A percentile compares a stretch with the other conserved stretches of the same genome.
These are phyloP conservation scores for Dalechampia spathulata DNA, from an alignment of 441 rosid genomes.

Conservation along the genomic window DNA sequence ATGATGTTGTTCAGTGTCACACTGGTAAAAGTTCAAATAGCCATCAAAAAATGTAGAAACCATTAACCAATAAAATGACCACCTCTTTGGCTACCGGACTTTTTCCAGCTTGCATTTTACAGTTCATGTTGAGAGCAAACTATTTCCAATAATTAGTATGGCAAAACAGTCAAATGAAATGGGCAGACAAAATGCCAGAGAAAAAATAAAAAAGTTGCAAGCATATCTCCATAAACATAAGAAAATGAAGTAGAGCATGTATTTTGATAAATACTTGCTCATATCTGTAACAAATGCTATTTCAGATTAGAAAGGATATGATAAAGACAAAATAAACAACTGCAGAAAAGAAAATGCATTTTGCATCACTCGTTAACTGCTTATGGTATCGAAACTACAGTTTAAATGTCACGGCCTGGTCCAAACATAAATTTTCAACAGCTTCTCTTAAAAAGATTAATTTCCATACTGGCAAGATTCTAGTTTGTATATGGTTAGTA, in stretches of 20 bases:
- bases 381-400: too few species aligned
- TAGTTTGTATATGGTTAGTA: background rate
- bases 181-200: background rate
- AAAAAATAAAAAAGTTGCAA: background rate
- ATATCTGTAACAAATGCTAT: background rate
- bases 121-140: background rate
- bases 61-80: background rate
- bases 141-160: background rate
- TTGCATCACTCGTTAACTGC: background rate
- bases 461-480: background rate
- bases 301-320: background rate
- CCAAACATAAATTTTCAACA: too few species aligned
- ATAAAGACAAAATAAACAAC: background rate
- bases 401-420: too few species aligned
- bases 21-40: slow-evolving; percentile 37
- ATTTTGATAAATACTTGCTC: background rate
- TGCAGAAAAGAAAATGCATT: background rate
- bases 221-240: background rate
- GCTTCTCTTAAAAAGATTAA: background rate
- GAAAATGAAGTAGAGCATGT: background rate
- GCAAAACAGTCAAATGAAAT: background rate
- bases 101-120: background rate
- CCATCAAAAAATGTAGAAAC: slow-evolving; percentile 5
- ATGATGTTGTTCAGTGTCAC: slow-evolving; percentile 88
- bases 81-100: background rate